Conservation (phyloP, 176 grass and related monocot species). For the Rhynchospora pubera region DNA sequence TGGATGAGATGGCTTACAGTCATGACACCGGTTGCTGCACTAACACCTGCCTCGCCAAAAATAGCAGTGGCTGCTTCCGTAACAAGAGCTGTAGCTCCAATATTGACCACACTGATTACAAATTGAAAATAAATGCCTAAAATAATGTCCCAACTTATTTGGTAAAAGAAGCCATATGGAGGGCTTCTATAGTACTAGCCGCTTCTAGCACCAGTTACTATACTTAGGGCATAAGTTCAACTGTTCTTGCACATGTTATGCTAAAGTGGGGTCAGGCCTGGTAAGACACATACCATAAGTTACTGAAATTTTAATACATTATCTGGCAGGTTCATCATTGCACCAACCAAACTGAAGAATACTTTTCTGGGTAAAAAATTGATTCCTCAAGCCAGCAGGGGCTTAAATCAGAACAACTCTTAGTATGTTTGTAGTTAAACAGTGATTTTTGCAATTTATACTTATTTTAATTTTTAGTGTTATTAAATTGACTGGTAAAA, state of each 20-base stretch:
- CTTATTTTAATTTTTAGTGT: not conserved
- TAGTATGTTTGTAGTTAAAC: not conserved
- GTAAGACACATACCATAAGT: not conserved
- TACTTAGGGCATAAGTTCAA: not conserved
- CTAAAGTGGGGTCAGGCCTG: not conserved
- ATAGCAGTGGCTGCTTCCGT: slow-evolving; percentile 91
- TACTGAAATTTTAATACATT: not conserved
- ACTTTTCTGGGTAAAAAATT: not conserved
- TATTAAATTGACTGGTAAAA: not conserved
- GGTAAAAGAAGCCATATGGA: not conserved
- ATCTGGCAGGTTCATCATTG: not conserved
- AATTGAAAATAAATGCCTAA: slow-evolving; percentile 11
- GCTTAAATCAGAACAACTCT: not conserved
- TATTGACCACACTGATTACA: slow-evolving; percentile 82
- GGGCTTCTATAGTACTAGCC: not conserved
- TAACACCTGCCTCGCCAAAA: slow-evolving; percentile 97
- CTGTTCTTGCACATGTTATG: not conserved
- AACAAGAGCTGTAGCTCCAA: slow-evolving; percentile 86
- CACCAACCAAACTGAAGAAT: not conserved
- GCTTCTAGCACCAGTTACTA: not conserved
- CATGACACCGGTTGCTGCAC: slow-evolving; percentile 92
- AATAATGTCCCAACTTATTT: not conserved
- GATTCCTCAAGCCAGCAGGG: not conserved
- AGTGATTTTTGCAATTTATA: not conserved
- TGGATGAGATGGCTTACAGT: slow-evolving; percentile 47